Evolutionary conservation across 2,329 filamentous ascomycete species (phyloP).

Genomic region (Aspergillus bombycis): DNA sequence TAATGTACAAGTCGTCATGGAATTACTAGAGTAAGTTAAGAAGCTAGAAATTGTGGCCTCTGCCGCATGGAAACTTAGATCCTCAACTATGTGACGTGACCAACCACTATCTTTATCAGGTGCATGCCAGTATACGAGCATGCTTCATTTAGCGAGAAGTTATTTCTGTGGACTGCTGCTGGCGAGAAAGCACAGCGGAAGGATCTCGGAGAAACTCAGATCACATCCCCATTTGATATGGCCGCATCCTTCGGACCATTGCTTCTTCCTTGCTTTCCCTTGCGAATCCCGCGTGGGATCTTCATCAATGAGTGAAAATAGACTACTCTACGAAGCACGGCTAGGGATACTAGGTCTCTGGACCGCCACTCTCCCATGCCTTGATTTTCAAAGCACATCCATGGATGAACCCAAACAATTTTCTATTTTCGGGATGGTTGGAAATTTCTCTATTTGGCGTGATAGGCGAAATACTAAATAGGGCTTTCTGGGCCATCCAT

Average conservation of each 20-base stretch:
- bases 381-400: neutral
- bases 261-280: neutral
- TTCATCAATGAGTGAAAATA: neutral
- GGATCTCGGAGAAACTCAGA: neutral
- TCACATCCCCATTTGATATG: neutral
- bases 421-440: neutral
- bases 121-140: rapidly evolving
- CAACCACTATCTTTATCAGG: no score
- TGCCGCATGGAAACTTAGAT: no score
- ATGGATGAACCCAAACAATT: neutral
- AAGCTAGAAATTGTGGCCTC: no score
- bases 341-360: neutral
- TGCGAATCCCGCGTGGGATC: neutral
- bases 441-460: neutral
- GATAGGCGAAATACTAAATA: neutral
- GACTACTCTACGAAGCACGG: neutral
- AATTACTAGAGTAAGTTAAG: no score
- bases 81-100: no score
- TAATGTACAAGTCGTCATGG: no score
- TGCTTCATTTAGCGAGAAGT: no score
- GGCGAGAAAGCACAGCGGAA: neutral
- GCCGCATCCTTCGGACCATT: neutral
- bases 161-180: no score
- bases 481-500: no score
- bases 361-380: neutral